Evolutionary conservation across 1,284 basidiomycete species (phyloP).

Genomic region (Ustilago shanxiensis): DNA sequence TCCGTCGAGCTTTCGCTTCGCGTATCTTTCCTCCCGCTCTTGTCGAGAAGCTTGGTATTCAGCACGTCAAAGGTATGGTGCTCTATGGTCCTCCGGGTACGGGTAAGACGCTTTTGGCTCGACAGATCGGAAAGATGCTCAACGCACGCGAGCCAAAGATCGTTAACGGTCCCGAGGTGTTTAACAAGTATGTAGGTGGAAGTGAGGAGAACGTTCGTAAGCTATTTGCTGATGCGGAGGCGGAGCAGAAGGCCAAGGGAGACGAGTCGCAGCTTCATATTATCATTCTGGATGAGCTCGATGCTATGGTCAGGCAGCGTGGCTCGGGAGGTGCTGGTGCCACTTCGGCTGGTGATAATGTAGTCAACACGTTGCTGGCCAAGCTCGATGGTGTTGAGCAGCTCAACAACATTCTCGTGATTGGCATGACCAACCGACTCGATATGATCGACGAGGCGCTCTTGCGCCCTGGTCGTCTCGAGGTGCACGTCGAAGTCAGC

Average conservation of each 20-base stretch:
- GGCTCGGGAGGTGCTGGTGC: slow-evolving; percentile 74
- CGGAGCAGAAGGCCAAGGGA: slow-evolving; percentile 99
- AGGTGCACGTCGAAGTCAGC: slow-evolving; percentile 99
- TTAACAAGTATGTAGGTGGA: slow-evolving; percentile 97
- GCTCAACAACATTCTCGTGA: slow-evolving; percentile 98
- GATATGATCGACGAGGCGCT: slow-evolving; percentile 99
- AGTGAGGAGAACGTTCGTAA: slow-evolving; percentile 99
- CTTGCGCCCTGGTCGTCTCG: slow-evolving; percentile 95
- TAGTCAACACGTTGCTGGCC: slow-evolving; percentile 97
- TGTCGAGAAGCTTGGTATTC: slow-evolving; percentile 97
- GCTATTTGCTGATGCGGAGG: slow-evolving; percentile 96
- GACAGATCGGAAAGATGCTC: slow-evolving; percentile 99
- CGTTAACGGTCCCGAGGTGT: slow-evolving; percentile 96
- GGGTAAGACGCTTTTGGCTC: slow-evolving; percentile 96
- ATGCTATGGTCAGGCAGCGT: slow-evolving; percentile 99
- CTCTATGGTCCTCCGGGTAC: slow-evolving; percentile 97
- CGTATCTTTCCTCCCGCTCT: slow-evolving; percentile 96
- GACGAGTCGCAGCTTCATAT: slow-evolving; percentile 98
- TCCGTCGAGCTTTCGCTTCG: slow-evolving; percentile 97
- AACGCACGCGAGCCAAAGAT: slow-evolving; percentile 98
- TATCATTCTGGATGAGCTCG: slow-evolving; percentile 99
- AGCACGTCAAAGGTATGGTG: slow-evolving; percentile 97
- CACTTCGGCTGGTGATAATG: slow-evolving; percentile 98
- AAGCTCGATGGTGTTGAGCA: slow-evolving; percentile 99
- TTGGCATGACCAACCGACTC: slow-evolving; percentile 98